Base-by-base conservation (phyloP, 106 monocot genomes). In the Allium cepa region DNA sequence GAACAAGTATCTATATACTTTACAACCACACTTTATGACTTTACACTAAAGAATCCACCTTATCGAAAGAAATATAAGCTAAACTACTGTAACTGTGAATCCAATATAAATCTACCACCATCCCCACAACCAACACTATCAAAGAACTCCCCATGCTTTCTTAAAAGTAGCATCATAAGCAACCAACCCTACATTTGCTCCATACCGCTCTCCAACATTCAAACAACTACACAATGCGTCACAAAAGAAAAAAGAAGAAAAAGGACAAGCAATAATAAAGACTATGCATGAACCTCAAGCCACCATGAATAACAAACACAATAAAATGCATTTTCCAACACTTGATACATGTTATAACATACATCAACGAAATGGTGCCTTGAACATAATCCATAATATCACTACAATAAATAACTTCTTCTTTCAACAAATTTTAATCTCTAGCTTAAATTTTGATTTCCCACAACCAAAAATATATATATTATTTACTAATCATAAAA, bases 381-480 rank as follows among this genome's bases (percentile, higher is more conserved):
- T 60, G 1, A 7, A 60, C 26, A 60, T 22, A 18, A 5, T 0
- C 9, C 7, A 26, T 22, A 16, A 59, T 59, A 59, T 6, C 26
- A 59, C 17, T 18, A 17, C 7, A 26, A 59, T 7, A 14, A 22
- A 60, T 16, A 0, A n/a, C 10, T 7, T 10, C 26, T 8, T 7
- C 0, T 10, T 26, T 60, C 53, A 55, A 15, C 13, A 55, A 12
- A 55, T 12, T 47, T n/a, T 36, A 47, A 46, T 63, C 46, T 47
- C 47, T 47, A 8, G 63, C n/a, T 63, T 45, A 47, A 63, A 16
- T n/a, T 66, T 66, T 15, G 48, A 49, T 17, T 69, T 14, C 56
- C 15, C 53, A 45, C 9, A 56, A 69, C 45, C 68, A 28, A 55
- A 69, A 69, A 69, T 56, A 69, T 56, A 62, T 62, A 17, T 56